A percentile compares a stretch with the other conserved stretches of the same genome.
phyloP scores from a whole-genome alignment of 2,329 filamentous ascomycete genomes.

The Elsinoe fawcettii region DNA sequence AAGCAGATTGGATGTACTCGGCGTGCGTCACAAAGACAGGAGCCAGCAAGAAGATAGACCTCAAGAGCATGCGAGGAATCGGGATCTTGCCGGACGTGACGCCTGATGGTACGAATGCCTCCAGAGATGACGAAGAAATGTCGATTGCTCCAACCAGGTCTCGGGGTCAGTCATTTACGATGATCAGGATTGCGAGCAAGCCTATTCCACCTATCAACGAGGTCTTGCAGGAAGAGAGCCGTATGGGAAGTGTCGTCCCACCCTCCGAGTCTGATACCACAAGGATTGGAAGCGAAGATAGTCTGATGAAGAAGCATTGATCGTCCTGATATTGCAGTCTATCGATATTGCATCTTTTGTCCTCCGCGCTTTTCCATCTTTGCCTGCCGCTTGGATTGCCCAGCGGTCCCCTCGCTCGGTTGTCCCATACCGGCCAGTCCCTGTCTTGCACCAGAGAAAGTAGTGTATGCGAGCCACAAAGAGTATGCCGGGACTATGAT shows the following conservation, averaged over 20 bases:
- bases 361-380: slow-evolving; percentile 48
- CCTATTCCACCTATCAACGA: not conserved
- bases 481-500: slow-evolving; percentile 40
- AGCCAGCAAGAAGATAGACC: not conserved
- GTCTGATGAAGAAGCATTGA: not conserved
- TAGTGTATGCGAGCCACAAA: slow-evolving; percentile 38
- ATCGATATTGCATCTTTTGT: slow-evolving; percentile 42
- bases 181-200: not conserved
- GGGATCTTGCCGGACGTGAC: slow-evolving; percentile 9
- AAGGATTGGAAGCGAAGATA: not conserved
- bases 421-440: slow-evolving; percentile 37
- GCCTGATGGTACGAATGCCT: not conserved
- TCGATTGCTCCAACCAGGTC: not conserved
- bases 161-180: not conserved
- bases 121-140: slow-evolving; percentile 1
- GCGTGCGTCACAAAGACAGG: not conserved
- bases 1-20: not conserved
- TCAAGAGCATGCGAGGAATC: not conserved
- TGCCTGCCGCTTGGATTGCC: slow-evolving; percentile 41
- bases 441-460: slow-evolving; percentile 38
- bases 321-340: too few species aligned
- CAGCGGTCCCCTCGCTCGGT: slow-evolving; percentile 21
- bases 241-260: not conserved
- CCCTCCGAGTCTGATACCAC: not conserved
- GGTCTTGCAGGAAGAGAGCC: not conserved